phyloP scores from a whole-genome alignment of 176 grass and related monocot genomes.

The Phragmites australis region DNA sequence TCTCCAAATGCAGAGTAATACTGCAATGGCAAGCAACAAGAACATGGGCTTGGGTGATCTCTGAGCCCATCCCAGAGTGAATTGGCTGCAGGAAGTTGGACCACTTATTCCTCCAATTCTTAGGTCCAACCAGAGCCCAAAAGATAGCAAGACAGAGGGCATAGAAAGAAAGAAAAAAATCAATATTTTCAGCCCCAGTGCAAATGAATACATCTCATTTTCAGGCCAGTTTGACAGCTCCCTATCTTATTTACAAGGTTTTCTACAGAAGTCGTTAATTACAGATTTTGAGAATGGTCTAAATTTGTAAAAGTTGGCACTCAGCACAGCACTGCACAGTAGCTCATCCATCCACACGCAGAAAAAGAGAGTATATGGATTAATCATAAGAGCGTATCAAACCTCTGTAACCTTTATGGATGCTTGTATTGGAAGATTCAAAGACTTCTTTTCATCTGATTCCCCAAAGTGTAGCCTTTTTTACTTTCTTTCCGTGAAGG shows the following conservation, averaged over 20 bases:
- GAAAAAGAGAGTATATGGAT: not conserved
- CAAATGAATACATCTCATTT: not conserved
- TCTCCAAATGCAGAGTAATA: not conserved
- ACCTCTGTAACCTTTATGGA: constrained; percentile 10
- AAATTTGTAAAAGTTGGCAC: not conserved
- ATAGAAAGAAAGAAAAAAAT: not conserved
- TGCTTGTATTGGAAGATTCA: constrained; percentile 6
- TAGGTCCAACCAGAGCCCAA: not conserved
- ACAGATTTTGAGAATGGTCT: not conserved
- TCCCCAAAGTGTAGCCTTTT: not conserved
- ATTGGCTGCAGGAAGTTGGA: not conserved
- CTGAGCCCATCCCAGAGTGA: not conserved
- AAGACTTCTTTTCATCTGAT: not conserved
- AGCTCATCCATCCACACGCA: not conserved
- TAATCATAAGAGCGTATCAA: constrained; percentile 11
- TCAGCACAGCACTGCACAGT: not conserved
- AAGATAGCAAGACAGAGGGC: not conserved
- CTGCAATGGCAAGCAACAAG: not conserved
- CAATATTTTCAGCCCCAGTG: not conserved
- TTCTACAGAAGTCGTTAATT: not conserved
- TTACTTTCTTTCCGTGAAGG: not conserved
- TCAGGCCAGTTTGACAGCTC: not conserved
- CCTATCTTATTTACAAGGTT: not conserved
- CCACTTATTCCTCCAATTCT: not conserved
- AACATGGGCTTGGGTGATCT: not conserved